Percentiles rank a stretch among this genome's conserved stretches.
Evolutionary conservation across 192 early-diverging fungal species (phyloP).

Genomic region (Podochytrium sp.): DNA sequence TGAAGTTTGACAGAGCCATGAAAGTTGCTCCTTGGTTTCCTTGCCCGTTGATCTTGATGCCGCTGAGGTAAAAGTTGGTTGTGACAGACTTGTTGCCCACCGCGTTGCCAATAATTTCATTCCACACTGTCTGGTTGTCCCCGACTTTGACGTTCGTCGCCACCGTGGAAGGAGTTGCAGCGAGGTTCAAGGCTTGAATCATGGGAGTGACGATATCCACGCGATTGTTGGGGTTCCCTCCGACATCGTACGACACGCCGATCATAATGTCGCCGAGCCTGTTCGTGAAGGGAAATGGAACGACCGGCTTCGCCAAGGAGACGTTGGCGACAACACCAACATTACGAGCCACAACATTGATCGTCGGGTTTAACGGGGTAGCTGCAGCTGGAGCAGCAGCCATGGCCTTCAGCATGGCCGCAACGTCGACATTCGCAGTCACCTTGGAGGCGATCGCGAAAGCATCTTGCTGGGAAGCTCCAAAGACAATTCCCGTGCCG

Average conservation of each 20-base stretch:
- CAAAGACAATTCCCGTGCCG: conserved; percentile 17
- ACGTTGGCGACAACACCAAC: conserved; percentile 13
- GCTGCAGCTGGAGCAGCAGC: background rate
- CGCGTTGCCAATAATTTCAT: background rate
- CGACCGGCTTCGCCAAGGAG: background rate
- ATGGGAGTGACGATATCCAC: conserved; percentile 5
- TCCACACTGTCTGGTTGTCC: background rate
- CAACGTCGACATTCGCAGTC: conserved; percentile 4
- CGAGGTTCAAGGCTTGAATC: background rate
- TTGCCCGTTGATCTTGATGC: background rate
- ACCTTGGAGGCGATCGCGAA: conserved; percentile 4
- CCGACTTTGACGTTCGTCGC: background rate
- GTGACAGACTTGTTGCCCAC: background rate
- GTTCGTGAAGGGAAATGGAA: conserved; percentile 23
- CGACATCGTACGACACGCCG: background rate
- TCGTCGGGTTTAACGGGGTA: background rate
- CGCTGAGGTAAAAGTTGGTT: conserved; percentile 5
- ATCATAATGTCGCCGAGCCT: conserved; percentile 17
- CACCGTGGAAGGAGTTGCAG: background rate
- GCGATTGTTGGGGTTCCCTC: background rate
- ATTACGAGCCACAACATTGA: conserved; percentile 3
- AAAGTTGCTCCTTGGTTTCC: background rate
- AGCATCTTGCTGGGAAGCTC: conserved; percentile 19
- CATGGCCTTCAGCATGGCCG: background rate
- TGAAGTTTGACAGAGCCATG: background rate